Percentiles rank a stretch among this genome's conserved stretches.
These are phyloP conservation scores for Ascochyta koolunga DNA, from an alignment of 2,329 filamentous ascomycete genomes.

Conservation along the genomic window DNA sequence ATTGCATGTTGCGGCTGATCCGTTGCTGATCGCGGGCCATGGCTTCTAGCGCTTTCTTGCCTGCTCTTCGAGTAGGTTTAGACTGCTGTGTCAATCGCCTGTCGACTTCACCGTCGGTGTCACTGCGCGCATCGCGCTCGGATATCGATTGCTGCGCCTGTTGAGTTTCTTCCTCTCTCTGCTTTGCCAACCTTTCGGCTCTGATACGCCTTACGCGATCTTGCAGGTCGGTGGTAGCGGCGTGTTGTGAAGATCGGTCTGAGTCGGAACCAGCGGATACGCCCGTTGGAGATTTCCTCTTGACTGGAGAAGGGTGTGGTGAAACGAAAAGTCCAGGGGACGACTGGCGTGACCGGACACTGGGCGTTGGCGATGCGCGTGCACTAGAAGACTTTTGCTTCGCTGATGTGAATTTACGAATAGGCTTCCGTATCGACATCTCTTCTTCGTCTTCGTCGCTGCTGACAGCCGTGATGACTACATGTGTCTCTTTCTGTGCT, in stretches of 20 bases:
- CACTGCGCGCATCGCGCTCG: slow-evolving; percentile 55
- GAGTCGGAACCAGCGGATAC: slow-evolving; percentile 50
- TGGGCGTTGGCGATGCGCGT: slow-evolving; percentile 23
- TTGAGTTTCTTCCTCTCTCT: slow-evolving; percentile 58
- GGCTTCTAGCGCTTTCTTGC: slow-evolving; percentile 92
- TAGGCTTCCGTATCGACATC: slow-evolving; percentile 30
- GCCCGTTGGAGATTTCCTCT: slow-evolving; percentile 36
- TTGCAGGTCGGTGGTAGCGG: slow-evolving; percentile 67
- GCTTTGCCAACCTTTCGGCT: slow-evolving; percentile 70
- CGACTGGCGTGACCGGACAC: slow-evolving; percentile 40
- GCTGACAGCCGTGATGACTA: slow-evolving; percentile 17
- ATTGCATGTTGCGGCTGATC: slow-evolving; percentile 85
- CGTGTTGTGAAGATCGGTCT: slow-evolving; percentile 50
- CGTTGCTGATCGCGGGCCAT: slow-evolving; percentile 95
- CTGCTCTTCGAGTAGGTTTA: slow-evolving; percentile 80
- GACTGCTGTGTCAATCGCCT: slow-evolving; percentile 67
- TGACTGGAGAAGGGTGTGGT: slow-evolving; percentile 47
- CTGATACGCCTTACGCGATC: slow-evolving; percentile 77
- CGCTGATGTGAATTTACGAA: slow-evolving; percentile 20
- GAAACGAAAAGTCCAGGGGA: slow-evolving; percentile 65
- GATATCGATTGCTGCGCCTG: slow-evolving; percentile 48
- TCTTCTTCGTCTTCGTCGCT: slow-evolving; percentile 42
- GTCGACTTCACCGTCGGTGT: slow-evolving; percentile 62
- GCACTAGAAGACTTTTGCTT: slow-evolving; percentile 22
- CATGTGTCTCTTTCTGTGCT: slow-evolving; percentile 10